Conservation (phyloP, 2,329 filamentous ascomycete genomes). For the Aspergillus niger region DNA sequence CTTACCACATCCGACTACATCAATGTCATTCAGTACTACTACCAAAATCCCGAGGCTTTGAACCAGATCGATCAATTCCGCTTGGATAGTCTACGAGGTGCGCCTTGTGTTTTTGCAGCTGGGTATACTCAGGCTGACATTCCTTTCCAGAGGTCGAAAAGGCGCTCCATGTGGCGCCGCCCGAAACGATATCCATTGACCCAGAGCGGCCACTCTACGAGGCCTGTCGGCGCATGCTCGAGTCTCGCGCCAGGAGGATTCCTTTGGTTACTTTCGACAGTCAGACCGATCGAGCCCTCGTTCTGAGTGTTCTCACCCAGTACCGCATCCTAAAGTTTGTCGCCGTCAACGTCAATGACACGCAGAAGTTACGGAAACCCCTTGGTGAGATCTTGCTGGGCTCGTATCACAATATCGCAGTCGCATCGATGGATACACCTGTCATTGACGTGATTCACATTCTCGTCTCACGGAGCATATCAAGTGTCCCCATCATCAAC, state of each 20-base stretch:
- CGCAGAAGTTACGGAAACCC: conserved; percentile 83
- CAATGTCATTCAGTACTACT: conserved; percentile 99
- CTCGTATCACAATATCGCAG: conserved; percentile 78
- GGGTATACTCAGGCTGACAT: conserved; percentile 6
- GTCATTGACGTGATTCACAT: conserved; percentile 94
- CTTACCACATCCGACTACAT: conserved; percentile 97
- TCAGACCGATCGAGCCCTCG: conserved; percentile 87
- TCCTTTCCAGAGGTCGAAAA: conserved; percentile 80
- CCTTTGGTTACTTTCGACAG: conserved; percentile 92
- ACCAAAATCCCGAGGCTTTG: conserved; percentile 89
- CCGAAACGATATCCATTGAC: conserved; percentile 95
- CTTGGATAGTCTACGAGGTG: conserved; percentile 87
- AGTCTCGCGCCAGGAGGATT: conserved; percentile 88
- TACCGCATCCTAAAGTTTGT: conserved; percentile 99
- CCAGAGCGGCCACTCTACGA: conserved; percentile 90
- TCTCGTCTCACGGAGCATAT: conserved; percentile 91
- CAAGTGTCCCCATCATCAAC: conserved; percentile 90
- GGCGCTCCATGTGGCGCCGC: conserved; percentile 83
- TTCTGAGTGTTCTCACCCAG: conserved; percentile 95
- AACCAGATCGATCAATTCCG: conserved; percentile 91
- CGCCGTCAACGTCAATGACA: conserved; percentile 89
- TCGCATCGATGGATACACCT: conserved; percentile 82
- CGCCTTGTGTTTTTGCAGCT: conserved; percentile 22
- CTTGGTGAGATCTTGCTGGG: conserved; percentile 82
- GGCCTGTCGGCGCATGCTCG: conserved; percentile 90